Evolutionary conservation across 805 yeast genomes (phyloP), one percentile per base, ranked within the genome.

Genomic region (Ascoidea asiatica): DNA sequence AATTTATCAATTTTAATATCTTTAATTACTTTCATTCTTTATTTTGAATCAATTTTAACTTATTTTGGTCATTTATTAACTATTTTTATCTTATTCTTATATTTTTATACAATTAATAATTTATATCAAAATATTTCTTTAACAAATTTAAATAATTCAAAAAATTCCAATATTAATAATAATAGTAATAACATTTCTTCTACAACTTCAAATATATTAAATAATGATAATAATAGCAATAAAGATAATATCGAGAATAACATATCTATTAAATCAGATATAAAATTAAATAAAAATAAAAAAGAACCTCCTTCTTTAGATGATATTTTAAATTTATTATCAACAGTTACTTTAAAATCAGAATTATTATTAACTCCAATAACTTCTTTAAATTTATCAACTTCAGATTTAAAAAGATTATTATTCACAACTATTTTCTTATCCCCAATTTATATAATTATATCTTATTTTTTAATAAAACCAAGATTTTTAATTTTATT

Each of bases 291-390:
- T 47, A 69, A 66, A 44, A 77, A 76, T 50, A 77, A 83, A 48
- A 73, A 68, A 35, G 64, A 66, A 21, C 77, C 79, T 50, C 92
- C 97, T 13, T 85, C 95, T 0, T 66, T 92, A 48, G 97, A 90
- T 57, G 90, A 86, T 47, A 82, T 87, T 39, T 79, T 89, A 8
- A 85, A 78, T 48, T 73, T 81, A 5, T 71, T 92, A 56, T 77
- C 89, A 4, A 72, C 81, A 19, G 79, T 87, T 4, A 77, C 87
- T 46, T 72, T 79, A 46, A 79, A 88, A 54, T 77, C 85, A 5
- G 95, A 87, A 55, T 64, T 87, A 56, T 65, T 90, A 42, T 65
- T 89, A 39, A 70, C 80, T 21, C 97, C 98, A n/a, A 66, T 90
- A 41, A 77, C 89, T 1, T 64, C 79, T 5, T 63, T 83, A 49